Conservation (phyloP, 2,329 filamentous ascomycete species). For the Nannizziopsis barbatae region DNA sequence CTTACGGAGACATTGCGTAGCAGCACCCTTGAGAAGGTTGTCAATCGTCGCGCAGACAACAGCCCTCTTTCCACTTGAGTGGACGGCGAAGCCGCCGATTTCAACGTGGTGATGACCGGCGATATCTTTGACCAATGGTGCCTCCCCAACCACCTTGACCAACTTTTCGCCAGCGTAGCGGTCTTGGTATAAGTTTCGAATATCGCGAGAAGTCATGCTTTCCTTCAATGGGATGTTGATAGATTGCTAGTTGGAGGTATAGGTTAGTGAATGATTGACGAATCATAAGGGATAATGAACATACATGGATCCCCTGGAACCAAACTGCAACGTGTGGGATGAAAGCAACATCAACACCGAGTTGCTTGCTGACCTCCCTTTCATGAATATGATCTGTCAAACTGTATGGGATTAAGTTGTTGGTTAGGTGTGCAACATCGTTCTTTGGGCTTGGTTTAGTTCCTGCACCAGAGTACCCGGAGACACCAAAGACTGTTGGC, state of each 20-base stretch:
- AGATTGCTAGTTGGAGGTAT: conserved; percentile 50
- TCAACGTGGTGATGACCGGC: conserved; percentile 77
- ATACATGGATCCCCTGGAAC: conserved; percentile 83
- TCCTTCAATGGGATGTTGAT: conserved; percentile 81
- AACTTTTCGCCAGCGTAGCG: conserved; percentile 92
- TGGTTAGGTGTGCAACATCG: conserved; percentile 66
- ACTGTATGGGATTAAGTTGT: conserved; percentile 86
- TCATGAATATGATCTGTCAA: conserved; percentile 93
- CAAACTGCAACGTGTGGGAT: conserved; percentile 90
- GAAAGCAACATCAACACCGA: conserved; percentile 66
- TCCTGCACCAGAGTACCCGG: conserved; percentile 87
- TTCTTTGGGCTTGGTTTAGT: conserved; percentile 94
- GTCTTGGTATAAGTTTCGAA: conserved; percentile 90
- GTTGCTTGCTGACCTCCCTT: conserved; percentile 70
- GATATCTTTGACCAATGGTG: conserved; percentile 75
- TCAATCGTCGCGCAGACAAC: conserved; percentile 93
- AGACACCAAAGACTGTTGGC: conserved; percentile 80
- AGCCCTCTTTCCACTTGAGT: conserved; percentile 76
- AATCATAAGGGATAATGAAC: conserved; percentile 12
- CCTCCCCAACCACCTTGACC: conserved; percentile 81
- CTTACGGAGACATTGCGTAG: conserved; percentile 83
- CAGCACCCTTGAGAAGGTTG: conserved; percentile 85
- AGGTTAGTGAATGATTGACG: conserved; percentile 7
- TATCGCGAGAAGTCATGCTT: conserved; percentile 79
- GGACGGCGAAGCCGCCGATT: conserved; percentile 90